Evolutionary conservation across 257 asterid species (phyloP).

Genomic region (Solanum lignicaule): DNA sequence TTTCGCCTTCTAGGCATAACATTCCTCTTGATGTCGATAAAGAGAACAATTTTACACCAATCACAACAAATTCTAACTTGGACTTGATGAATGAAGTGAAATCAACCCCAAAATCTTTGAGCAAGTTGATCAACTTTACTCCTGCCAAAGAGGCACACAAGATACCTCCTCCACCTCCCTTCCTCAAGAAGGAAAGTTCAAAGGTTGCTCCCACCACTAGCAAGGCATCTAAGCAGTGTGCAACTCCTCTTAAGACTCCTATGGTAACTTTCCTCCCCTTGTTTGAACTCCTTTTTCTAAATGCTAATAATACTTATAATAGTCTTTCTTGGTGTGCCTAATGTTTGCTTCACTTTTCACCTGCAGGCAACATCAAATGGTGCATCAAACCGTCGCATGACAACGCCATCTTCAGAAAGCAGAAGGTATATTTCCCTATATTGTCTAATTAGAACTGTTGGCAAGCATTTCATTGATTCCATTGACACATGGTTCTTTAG

Average conservation of each 20-base stretch:
- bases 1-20: conserved; percentile 31
- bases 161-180: conserved; percentile 12
- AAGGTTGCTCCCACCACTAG: conserved; percentile 11
- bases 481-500: not conserved
- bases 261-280: conserved; percentile 8
- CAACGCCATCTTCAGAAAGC: conserved; percentile 40
- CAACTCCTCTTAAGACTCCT: conserved; percentile 59
- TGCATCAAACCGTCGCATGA: conserved; percentile 23
- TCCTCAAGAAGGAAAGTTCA: conserved; percentile 24
- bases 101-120: conserved; percentile 42
- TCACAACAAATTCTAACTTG: conserved; percentile 20
- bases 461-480: not conserved
- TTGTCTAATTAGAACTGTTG: not conserved
- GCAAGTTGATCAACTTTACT: conserved; percentile 28
- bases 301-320: not conserved
- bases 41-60: conserved; percentile 22
- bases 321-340: not conserved
- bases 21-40: conserved; percentile 36
- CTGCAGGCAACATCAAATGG: conserved; percentile 36
- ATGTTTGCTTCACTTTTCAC: not conserved
- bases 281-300: not conserved
- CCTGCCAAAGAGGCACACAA: conserved; percentile 38
- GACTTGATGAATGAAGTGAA: conserved; percentile 12
- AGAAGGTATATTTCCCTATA: conserved; percentile 28
- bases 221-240: conserved; percentile 20